These are phyloP conservation scores for Fusarium drepaniforme DNA, from an alignment of 2,329 filamentous ascomycete genomes.

Conservation along the genomic window DNA sequence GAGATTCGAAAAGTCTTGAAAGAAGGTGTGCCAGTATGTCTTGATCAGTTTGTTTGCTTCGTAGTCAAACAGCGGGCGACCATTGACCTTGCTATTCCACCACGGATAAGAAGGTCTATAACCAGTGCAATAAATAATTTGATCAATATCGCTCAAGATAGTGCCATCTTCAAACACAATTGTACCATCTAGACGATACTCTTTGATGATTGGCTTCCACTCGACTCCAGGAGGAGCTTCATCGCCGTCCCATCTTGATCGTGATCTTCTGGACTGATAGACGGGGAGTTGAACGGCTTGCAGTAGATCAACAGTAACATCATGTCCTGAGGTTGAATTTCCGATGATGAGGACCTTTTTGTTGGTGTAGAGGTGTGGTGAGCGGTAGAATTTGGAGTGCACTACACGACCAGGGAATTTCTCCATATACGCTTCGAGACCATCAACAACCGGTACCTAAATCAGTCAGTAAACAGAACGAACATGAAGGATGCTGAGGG, in stretches of 20 bases:
- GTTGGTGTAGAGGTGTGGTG: conserved; percentile 47
- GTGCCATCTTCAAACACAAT: conserved; percentile 57
- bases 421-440: conserved; percentile 54
- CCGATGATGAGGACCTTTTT: conserved; percentile 56
- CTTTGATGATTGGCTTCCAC: conserved; percentile 66
- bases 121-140: conserved; percentile 57
- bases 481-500: rapidly evolving
- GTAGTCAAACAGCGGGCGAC: conserved; percentile 64
- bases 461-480: rapidly evolving
- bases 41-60: conserved; percentile 55
- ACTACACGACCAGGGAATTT: conserved; percentile 55
- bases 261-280: conserved; percentile 64
- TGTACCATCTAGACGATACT: conserved; percentile 56
- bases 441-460: conserved; percentile 60
- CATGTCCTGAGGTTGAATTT: conserved; percentile 59
- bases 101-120: conserved; percentile 59
- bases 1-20: conserved; percentile 60
- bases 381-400: conserved; percentile 61
- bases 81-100: conserved; percentile 61
- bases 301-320: conserved; percentile 54
- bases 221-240: conserved; percentile 59
- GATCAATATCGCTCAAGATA: conserved; percentile 51
- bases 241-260: conserved; percentile 63
- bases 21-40: conserved; percentile 66
- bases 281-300: conserved; percentile 56